A percentile compares a stretch with the other conserved stretches of the same genome.
Evolutionary conservation across 2,329 filamentous ascomycete genomes (phyloP).

Genomic region (Microcyclosporella mali): DNA sequence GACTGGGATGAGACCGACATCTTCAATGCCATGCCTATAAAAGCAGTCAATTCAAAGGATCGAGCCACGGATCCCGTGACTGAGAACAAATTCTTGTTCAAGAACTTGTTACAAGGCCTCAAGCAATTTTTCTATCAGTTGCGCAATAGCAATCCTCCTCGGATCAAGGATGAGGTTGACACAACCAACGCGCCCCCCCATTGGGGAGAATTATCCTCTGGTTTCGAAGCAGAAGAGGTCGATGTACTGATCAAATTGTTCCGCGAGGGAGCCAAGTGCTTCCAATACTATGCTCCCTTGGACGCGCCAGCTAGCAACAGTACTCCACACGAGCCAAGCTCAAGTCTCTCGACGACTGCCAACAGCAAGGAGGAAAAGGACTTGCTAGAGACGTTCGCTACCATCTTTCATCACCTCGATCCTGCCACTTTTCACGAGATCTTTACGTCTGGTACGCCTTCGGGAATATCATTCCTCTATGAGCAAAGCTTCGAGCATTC

Average conservation of each 20-base stretch:
- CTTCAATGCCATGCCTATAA: slow-evolving; percentile 92
- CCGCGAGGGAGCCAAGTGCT: slow-evolving; percentile 90
- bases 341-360: slow-evolving; percentile 64
- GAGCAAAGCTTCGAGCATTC: slow-evolving; percentile 98
- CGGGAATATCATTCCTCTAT: slow-evolving; percentile 92
- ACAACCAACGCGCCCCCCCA: slow-evolving; percentile 72
- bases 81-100: slow-evolving; percentile 97
- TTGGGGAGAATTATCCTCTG: slow-evolving; percentile 92
- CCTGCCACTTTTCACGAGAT: slow-evolving; percentile 98
- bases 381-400: slow-evolving; percentile 91
- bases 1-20: slow-evolving; percentile 99
- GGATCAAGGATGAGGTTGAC: slow-evolving; percentile 58
- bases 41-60: slow-evolving; percentile 85
- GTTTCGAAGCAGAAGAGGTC: slow-evolving; percentile 95
- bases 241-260: slow-evolving; percentile 95
- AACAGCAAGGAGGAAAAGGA: slow-evolving; percentile 97
- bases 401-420: slow-evolving; percentile 97
- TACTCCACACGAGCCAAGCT: slow-evolving; percentile 65
- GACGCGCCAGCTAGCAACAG: slow-evolving; percentile 66
- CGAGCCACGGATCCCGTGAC: slow-evolving; percentile 82
- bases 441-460: slow-evolving; percentile 47
- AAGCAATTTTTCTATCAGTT: slow-evolving; percentile 97
- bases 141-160: slow-evolving; percentile 72
- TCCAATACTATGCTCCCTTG: slow-evolving; percentile 92
- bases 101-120: slow-evolving; percentile 88